Percentiles rank a stretch among this genome's conserved stretches.
These are phyloP conservation scores for Aegilops longissima DNA, from an alignment of 176 grass and related monocot genomes.

Conservation along the genomic window DNA sequence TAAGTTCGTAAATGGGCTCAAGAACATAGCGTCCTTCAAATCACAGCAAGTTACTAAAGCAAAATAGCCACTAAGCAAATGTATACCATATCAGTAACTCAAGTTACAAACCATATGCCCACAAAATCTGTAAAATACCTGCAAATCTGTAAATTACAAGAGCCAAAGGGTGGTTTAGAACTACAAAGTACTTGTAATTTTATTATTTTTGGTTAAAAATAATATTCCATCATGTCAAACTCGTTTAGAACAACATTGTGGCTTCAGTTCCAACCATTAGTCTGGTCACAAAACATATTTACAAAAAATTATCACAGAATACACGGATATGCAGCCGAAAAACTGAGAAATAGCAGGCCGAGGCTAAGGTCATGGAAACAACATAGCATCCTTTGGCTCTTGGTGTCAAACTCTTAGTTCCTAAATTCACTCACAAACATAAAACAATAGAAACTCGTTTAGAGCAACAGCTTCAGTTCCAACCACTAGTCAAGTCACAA, in stretches of 20 bases:
- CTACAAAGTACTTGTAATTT: background rate
- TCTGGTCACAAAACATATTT: too few species aligned
- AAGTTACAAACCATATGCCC: background rate
- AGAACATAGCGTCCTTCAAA: too few species aligned
- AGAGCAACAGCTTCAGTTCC: too few species aligned
- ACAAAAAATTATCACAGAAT: too few species aligned
- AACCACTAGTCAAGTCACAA: too few species aligned
- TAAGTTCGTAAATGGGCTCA: too few species aligned
- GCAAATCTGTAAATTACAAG: background rate
- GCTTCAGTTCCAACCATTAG: too few species aligned
- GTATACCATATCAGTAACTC: background rate
- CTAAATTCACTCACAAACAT: background rate
- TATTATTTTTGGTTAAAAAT: background rate
- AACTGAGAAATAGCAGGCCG: too few species aligned
- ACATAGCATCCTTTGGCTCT: background rate
- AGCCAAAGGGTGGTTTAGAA: slow-evolving; percentile 2
- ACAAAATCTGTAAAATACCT: background rate
- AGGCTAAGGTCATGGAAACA: background rate
- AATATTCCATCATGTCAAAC: too few species aligned
- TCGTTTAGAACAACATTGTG: too few species aligned
- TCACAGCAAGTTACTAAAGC: background rate
- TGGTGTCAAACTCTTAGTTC: background rate
- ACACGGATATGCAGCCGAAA: too few species aligned
- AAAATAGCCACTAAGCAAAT: background rate
- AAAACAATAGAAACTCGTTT: too few species aligned